A percentile compares a stretch with the other conserved stretches of the same genome.
Evolutionary conservation across 2,329 filamentous ascomycete genomes (phyloP).

Genomic region (Botrytis cinerea): DNA sequence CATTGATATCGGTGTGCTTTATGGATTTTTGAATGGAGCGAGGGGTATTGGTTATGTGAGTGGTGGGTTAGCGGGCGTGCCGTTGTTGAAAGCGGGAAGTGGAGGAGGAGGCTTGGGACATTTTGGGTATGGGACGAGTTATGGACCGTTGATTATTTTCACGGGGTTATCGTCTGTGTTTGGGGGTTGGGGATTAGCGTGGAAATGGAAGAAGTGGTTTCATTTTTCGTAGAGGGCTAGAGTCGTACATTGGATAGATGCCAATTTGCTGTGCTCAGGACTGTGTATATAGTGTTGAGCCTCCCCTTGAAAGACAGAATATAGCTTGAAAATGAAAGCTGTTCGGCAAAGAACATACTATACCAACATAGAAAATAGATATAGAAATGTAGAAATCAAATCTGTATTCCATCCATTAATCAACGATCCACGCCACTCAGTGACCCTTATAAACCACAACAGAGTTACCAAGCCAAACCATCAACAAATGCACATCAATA

Average conservation of each 20-base stretch:
- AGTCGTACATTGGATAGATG: not conserved
- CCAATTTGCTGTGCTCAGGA: not conserved
- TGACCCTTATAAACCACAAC: not conserved
- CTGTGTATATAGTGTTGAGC: not conserved
- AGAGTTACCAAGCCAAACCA: not conserved
- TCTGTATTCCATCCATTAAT: not conserved
- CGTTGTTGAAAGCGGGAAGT: not conserved
- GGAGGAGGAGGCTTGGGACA: too few relatives aligned
- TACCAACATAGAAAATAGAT: not conserved
- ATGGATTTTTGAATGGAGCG: not conserved
- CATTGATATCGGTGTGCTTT: not conserved
- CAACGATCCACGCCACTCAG: too few relatives aligned
- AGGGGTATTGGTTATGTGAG: not conserved
- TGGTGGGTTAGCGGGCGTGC: not conserved
- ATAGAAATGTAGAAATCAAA: not conserved
- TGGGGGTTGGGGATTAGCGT: not conserved
- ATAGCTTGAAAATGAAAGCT: not conserved
- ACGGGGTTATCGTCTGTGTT: not conserved
- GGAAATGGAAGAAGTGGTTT: not conserved
- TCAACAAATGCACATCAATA: not conserved
- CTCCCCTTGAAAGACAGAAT: rapidly evolving
- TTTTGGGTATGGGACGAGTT: not conserved
- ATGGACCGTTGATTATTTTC: not conserved
- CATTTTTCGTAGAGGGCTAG: not conserved
- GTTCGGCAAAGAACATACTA: not conserved